phyloP scores from a whole-genome alignment of 129 eudicot species.

The Scalesia atractyloides region DNA sequence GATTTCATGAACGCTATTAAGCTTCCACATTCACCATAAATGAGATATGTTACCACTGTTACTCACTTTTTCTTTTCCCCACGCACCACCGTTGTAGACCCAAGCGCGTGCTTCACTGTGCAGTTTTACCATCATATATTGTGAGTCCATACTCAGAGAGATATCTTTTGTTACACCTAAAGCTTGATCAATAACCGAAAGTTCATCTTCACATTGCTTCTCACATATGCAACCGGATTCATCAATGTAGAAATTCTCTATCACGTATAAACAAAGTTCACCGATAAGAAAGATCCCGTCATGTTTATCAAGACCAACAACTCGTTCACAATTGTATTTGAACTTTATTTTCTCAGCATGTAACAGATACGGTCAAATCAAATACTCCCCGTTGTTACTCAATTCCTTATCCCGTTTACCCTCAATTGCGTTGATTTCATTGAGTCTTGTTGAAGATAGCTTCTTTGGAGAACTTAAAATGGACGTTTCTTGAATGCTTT shows the following conservation, averaged over 20 bases:
- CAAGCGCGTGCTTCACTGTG: constrained; percentile 89
- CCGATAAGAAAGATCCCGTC: constrained; percentile 97
- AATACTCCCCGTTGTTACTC: constrained; percentile 86
- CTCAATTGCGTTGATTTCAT: constrained; percentile 57
- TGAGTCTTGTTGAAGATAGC: constrained; percentile 61
- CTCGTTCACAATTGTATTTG: constrained; percentile 93
- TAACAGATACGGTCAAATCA: constrained; percentile 53
- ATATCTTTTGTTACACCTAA: constrained; percentile 92
- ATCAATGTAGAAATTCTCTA: constrained; percentile 92
- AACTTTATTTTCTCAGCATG: constrained; percentile 65
- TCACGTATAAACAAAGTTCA: constrained; percentile 79
- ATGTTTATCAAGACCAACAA: constrained; percentile 92
- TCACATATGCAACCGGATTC: constrained; percentile 92
- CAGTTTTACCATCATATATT: constrained; percentile 57
- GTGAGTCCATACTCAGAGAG: constrained; percentile 60
- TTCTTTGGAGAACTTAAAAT: constrained; percentile 68
- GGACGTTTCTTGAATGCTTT: constrained; percentile 66
- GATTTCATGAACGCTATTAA: constrained; percentile 91
- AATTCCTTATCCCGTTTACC: constrained; percentile 78
- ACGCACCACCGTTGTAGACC: constrained; percentile 96
- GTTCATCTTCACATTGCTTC: constrained; percentile 86
- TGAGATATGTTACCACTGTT: constrained; percentile 86
- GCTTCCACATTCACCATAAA: constrained; percentile 99
- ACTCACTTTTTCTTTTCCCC: constrained; percentile 90
- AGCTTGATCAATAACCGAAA: constrained; percentile 93